Percentiles rank a stretch among this genome's conserved stretches.
Evolutionary conservation across 768 basidiomycete genomes (phyloP).

Genomic region (Postia placenta): DNA sequence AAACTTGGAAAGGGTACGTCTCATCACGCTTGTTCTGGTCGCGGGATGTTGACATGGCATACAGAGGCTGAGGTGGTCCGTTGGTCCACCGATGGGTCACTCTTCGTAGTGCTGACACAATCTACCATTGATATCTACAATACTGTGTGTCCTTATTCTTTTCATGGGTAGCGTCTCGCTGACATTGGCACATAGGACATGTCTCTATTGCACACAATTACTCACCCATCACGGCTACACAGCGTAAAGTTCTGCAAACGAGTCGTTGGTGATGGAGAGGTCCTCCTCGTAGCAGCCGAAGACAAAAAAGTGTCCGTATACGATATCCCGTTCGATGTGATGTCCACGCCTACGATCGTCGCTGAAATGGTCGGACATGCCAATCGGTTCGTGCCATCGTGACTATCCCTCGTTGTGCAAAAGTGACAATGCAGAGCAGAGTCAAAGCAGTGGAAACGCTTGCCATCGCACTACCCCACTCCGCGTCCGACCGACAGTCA

Average conservation of each 20-base stretch:
- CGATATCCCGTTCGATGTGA: conserved; percentile 42
- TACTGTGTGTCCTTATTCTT: conserved; percentile 58
- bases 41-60: not conserved
- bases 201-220: conserved; percentile 64
- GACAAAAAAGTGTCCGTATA: conserved; percentile 86
- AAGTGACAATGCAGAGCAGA: conserved; percentile 30
- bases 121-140: conserved; percentile 78
- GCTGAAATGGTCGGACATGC: conserved; percentile 75
- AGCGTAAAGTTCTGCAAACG: conserved; percentile 71
- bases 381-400: conserved; percentile 60
- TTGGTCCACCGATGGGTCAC: conserved; percentile 74
- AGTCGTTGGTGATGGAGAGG: conserved; percentile 49
- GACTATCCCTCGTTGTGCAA: not conserved
- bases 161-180: too few species aligned
- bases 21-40: not conserved
- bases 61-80: conserved; percentile 89
- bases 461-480: conserved; percentile 47
- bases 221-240: conserved; percentile 79
- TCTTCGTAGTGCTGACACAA: conserved; percentile 76
- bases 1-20: conserved; percentile 78
- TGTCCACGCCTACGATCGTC: conserved; percentile 47
- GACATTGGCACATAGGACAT: conserved; percentile 52
- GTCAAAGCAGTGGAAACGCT: conserved; percentile 78
- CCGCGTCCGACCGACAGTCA: conserved; percentile 21
- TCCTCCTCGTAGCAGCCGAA: conserved; percentile 83